phyloP scores from a whole-genome alignment of 108 stramenopile genomes.

The Aurantiochytrium sp. region DNA sequence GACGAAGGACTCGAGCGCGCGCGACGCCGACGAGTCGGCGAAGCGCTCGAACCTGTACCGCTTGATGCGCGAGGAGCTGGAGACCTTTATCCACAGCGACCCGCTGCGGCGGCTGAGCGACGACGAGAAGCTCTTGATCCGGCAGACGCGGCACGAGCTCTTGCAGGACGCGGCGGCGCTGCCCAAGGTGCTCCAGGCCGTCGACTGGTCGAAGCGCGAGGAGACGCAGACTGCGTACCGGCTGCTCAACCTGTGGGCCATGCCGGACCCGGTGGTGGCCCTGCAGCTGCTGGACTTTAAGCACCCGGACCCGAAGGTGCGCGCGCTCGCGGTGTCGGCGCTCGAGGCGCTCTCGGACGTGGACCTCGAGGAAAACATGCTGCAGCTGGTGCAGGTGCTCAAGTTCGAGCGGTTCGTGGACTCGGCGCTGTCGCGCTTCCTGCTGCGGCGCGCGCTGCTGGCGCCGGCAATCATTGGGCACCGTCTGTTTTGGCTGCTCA shows the following conservation, averaged over 20 bases:
- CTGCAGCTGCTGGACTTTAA: constrained; percentile 47
- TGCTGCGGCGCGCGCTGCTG: constrained; percentile 45
- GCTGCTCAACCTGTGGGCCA: constrained; percentile 41
- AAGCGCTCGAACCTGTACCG: no score
- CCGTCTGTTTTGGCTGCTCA: constrained; percentile 49
- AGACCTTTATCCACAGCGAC: background rate
- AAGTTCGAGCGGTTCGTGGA: constrained; percentile 52
- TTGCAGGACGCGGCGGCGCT: constrained; percentile 15
- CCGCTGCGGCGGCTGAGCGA: background rate
- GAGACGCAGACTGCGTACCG: constrained; percentile 33
- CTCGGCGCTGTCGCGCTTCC: constrained; percentile 49
- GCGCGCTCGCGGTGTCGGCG: constrained; percentile 43
- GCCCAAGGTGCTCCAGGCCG: constrained; percentile 40
- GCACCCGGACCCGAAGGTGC: constrained; percentile 51
- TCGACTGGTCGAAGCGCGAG: constrained; percentile 36
- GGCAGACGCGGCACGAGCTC: constrained; percentile 21
- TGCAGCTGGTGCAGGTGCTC: constrained; percentile 51
- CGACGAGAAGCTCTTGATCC: constrained; percentile 38
- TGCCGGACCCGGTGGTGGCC: constrained; percentile 40
- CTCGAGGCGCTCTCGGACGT: constrained; percentile 43
- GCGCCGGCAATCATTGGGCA: constrained; percentile 41
- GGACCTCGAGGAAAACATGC: constrained; percentile 42
- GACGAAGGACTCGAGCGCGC: background rate
- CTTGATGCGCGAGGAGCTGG: background rate
- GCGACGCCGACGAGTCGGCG: background rate